Percentiles rank a stretch among this genome's conserved stretches.
Conservation (phyloP, 495 filamentous ascomycete species). For the Pyronema omphalodes region DNA sequence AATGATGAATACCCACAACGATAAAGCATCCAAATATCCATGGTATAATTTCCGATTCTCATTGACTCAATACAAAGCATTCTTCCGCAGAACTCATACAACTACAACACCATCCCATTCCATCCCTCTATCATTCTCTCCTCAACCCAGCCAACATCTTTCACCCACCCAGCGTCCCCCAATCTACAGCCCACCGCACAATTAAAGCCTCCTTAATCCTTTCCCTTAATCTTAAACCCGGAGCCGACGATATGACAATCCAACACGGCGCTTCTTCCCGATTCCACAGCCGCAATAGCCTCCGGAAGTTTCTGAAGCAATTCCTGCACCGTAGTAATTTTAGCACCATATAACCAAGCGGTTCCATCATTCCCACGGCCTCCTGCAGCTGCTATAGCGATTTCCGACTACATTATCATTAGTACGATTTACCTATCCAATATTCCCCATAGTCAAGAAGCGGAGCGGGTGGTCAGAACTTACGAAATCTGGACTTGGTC, state of each 20-base stretch:
- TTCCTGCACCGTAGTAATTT: conserved; percentile 39
- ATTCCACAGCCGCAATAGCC: conserved; percentile 49
- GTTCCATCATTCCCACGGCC: conserved; percentile 48
- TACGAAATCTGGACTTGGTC: conserved; percentile 62
- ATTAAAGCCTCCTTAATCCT: no score
- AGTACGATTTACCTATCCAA: neutral
- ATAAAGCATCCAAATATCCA: no score
- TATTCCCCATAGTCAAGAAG: neutral
- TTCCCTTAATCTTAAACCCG: neutral
- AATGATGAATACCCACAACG: no score
- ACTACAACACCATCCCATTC: no score
- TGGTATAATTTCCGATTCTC: no score
- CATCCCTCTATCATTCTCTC: no score
- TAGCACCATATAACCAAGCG: neutral
- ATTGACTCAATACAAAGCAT: no score
- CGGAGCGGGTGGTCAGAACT: no score
- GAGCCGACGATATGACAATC: conserved; percentile 26
- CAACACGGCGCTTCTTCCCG: conserved; percentile 50
- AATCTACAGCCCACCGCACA: no score
- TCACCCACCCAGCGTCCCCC: no score
- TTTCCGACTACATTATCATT: conserved; percentile 35
- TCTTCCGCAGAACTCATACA: no score
- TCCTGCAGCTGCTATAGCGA: conserved; percentile 75
- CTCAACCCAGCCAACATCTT: no score
- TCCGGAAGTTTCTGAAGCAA: conserved; percentile 42